These are phyloP conservation scores for Euphorbia pulcherrima DNA, from an alignment of 345 rosid species.

Conservation along the genomic window DNA sequence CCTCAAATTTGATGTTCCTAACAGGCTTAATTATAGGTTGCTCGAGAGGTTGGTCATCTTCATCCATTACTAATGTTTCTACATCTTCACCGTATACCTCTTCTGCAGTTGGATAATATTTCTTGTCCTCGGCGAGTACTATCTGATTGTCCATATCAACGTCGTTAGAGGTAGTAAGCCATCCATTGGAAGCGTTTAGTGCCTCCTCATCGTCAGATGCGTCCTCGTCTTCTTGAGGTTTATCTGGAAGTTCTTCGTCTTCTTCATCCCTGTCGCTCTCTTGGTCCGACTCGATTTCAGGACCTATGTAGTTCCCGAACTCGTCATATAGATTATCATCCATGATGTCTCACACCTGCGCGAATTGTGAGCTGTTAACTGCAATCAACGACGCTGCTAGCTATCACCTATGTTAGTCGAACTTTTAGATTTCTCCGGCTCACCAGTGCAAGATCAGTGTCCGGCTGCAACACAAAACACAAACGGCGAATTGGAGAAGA, in stretches of 20 bases:
- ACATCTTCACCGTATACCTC: constrained; percentile 97
- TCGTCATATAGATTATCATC: constrained; percentile 95
- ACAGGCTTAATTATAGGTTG: constrained; percentile 87
- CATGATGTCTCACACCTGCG: constrained; percentile 40
- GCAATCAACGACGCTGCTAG: background rate
- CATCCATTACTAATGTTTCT: constrained; percentile 93
- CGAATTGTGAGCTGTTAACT: background rate
- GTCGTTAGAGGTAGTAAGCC: constrained; percentile 73
- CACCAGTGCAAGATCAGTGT: too few relatives aligned
- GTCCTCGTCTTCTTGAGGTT: constrained; percentile 41
- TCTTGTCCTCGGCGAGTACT: constrained; percentile 94
- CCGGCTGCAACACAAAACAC: too few relatives aligned
- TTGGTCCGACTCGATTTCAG: constrained; percentile 85
- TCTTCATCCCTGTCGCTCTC: constrained; percentile 74
- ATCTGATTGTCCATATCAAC: constrained; percentile 91
- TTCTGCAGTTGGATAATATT: constrained; percentile 95
- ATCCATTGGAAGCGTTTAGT: constrained; percentile 56
- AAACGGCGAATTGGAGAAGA: too few relatives aligned
- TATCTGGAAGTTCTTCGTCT: constrained; percentile 59
- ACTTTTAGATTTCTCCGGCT: too few relatives aligned
- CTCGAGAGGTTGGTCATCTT: constrained; percentile 90
- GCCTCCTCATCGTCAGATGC: constrained; percentile 62
- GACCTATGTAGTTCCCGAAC: constrained; percentile 97
- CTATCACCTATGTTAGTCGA: too few relatives aligned
- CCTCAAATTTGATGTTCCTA: constrained; percentile 74